Evolutionary conservation across 331 rosid species (phyloP), one percentile per base, ranked within the genome.

Genomic region (Rosa hybrid): DNA sequence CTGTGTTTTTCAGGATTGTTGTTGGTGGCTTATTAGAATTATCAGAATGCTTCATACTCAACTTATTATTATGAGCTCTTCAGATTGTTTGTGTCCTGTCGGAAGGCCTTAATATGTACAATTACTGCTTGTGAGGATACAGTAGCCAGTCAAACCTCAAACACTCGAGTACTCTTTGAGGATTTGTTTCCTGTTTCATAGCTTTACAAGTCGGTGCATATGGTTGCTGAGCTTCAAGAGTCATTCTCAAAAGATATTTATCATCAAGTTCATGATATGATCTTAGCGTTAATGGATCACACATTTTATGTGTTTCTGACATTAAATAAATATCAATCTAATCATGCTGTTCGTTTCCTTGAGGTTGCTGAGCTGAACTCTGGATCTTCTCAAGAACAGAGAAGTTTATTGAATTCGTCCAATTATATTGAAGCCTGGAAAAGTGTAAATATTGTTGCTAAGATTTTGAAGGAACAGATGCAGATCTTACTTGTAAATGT

Each of bases 221-320:
- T 77, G 72, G 86, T 84, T 64, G 84, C 81, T 82, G 90, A 89
- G 78, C 81, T 88, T 83, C 87, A 81, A 84, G 91, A 77, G 79
- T 78, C 82, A 67, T 83, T 83, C 77, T 59, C 89, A 48, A 85
- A 81, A 70, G 85, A 87, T 80, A 81, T 74, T 71, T 57, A 20
- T 68, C 20, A 16, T 74, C 79, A 81, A 74, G 77, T 86, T 82
- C 82, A 86, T 80, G 86, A 86, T 83, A 74, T 84, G 84, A 71
- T 86, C 53, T 90, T 90, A 77, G 84, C 93, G 45, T 83, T 90
- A 83, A 88, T 95, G 93, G 94, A 95, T 82, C 96, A 91, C 88
- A 93, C 98, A 8, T 85, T 90, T 44, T 77, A 83, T 80, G 84
- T 84, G 74, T 81, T 93, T 83, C 83, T 88, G 84, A 76, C 91